Percentiles rank a stretch among this genome's conserved stretches.
phyloP scores from a whole-genome alignment of 352 stramenopile genomes.

The Bremia lactucae region DNA sequence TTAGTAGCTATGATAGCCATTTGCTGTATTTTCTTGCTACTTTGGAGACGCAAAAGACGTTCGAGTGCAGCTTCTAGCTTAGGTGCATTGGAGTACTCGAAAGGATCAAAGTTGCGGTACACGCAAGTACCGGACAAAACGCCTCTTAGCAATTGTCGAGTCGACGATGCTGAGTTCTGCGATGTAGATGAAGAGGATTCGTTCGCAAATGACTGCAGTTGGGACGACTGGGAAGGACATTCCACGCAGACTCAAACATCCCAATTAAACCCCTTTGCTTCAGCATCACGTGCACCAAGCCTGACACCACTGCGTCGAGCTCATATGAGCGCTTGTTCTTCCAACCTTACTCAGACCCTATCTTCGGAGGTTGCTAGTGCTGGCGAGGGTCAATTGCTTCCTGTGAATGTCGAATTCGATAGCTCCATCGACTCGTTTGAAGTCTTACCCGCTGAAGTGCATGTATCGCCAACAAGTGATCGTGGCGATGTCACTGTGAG shows the following conservation, averaged over 20 bases:
- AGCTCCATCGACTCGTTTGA: constrained; percentile 69
- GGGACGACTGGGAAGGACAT: constrained; percentile 62
- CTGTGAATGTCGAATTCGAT: constrained; percentile 40
- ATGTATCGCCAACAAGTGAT: constrained; percentile 15
- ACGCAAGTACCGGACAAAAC: constrained; percentile 46
- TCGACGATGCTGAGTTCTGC: constrained; percentile 36
- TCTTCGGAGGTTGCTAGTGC: constrained; percentile 12
- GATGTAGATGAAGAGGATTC: constrained; percentile 41
- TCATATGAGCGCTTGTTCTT: constrained; percentile 3
- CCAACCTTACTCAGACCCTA: constrained; percentile 22
- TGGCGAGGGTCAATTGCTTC: constrained; percentile 4
- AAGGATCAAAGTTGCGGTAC: constrained; percentile 44
- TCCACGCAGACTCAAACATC: constrained; percentile 22
- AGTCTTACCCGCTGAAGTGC: constrained; percentile 31
- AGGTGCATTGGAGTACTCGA: constrained; percentile 4
- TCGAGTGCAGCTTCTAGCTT: constrained; percentile 7
- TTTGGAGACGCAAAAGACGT: constrained; percentile 44
- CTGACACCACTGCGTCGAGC: constrained; percentile 7
- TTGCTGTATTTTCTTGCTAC: constrained; percentile 45
- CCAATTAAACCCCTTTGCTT: constrained; percentile 38
- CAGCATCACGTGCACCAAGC: constrained; percentile 5
- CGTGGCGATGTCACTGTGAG: constrained; percentile 6
- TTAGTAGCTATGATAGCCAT: constrained; percentile 30
- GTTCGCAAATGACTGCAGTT: constrained; percentile 39
- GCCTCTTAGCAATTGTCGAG: constrained; percentile 26